Base-by-base conservation (phyloP, 495 filamentous ascomycete genomes). In the Tetracladium marchalianum region DNA sequence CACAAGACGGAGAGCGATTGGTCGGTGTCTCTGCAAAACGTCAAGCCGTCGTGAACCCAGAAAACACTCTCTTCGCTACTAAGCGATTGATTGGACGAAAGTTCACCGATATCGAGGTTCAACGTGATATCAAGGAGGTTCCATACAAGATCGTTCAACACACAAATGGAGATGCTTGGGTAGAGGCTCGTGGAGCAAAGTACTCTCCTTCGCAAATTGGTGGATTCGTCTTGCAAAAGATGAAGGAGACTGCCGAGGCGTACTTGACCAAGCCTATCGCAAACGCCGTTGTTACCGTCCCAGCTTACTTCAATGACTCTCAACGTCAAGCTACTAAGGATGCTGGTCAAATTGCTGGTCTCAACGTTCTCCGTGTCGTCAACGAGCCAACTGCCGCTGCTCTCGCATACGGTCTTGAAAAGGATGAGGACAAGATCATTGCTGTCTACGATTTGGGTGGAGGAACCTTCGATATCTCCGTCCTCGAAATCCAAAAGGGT, bases 71-170 rank as follows among this genome's bases (percentile, higher is more conserved):
- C 41, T 98, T 98, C 64, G 92, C 92, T 68, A 98, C 92, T 50
- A 98, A 98, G 83, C 88, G 92, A 80, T 81, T 98, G 64, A 98
- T 98, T 64, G 92, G 92, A 56, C 88, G 92, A 62, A 97, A 97
- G 75, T 98, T 89, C 75, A 92, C 83, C 63, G 92, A 98, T 63
- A 61, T 75, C 54, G 92, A 98, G 76, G 88, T 95, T 34, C 92
- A 98, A 77, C 85, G 90, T 62, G 92, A 98, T 58, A 90, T 98
- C 66, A 86, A 92, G 69, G 87, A 98, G 69, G 92, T 98, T 11
- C 92, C 92, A 44, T 98, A 95, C 78, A 97, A 97, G 79, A 98
- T 98, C 58, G 82, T 97, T 39, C 90, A 95, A 69, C 92, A 98
- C 80, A 79, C 75, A 67, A 98, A 98, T 63, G 92, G 92, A 56